These are phyloP conservation scores for Ogataea naganishii DNA, from an alignment of 805 yeast species.

Conservation along the genomic window DNA sequence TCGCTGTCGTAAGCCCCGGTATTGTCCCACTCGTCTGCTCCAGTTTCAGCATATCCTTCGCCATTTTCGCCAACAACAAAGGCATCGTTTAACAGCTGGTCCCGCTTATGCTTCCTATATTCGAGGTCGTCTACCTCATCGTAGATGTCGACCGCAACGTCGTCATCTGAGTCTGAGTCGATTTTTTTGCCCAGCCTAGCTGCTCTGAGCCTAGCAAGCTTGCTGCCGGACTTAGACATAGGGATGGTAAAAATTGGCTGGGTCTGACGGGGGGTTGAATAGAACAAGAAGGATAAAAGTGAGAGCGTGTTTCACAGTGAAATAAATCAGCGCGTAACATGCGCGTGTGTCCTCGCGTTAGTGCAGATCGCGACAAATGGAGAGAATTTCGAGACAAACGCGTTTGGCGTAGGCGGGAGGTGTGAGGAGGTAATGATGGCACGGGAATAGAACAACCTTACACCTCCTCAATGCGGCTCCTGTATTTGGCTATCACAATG, in stretches of 20 bases:
- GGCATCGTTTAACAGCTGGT: constrained; percentile 79
- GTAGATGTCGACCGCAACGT: constrained; percentile 52
- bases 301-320: no score
- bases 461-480: no score
- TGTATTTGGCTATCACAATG: no score
- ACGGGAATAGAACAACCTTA: no score
- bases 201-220: constrained; percentile 53
- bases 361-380: no score
- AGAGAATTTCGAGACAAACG: no score
- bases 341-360: no score
- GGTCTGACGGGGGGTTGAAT: no score
- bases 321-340: no score
- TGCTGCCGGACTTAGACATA: no score
- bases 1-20: constrained; percentile 48
- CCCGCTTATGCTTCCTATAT: constrained; percentile 67
- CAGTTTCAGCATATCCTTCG: constrained; percentile 88
- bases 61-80: constrained; percentile 94
- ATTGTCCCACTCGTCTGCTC: constrained; percentile 82
- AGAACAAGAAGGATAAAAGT: no score
- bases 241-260: no score
- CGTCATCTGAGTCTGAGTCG: constrained; percentile 30
- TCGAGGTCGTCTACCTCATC: constrained; percentile 83
- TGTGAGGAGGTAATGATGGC: background rate
- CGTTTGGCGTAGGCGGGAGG: background rate
- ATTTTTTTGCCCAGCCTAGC: constrained; percentile 54